Percentiles rank a stretch among this genome's conserved stretches.
These are phyloP conservation scores for Amanita muscaria DNA, from an alignment of 768 basidiomycete genomes.

Conservation along the genomic window DNA sequence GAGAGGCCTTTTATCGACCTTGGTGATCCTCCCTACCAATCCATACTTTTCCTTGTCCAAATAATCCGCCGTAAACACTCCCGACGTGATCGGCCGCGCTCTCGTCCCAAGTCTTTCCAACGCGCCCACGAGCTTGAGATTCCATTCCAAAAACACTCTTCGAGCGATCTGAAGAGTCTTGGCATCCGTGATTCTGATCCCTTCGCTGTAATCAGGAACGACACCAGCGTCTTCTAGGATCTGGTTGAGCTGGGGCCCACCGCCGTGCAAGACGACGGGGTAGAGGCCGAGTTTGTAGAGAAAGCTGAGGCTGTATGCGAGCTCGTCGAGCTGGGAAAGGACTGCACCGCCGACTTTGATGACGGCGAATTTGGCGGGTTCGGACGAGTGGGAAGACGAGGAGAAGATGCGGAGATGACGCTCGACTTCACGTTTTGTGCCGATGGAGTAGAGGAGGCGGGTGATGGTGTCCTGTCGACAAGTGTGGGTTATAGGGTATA, in stretches of 20 bases:
- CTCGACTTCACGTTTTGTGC: constrained; percentile 95
- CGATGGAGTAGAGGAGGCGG: constrained; percentile 91
- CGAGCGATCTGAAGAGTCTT: constrained; percentile 94
- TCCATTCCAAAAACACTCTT: constrained; percentile 94
- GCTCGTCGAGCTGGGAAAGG: constrained; percentile 83
- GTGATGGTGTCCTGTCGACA: constrained; percentile 84
- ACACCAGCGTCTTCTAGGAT: constrained; percentile 91
- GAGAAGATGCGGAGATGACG: constrained; percentile 98
- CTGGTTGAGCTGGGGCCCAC: constrained; percentile 90
- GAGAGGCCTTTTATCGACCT: constrained; percentile 91
- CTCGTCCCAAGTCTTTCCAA: constrained; percentile 93
- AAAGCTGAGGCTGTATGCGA: constrained; percentile 93
- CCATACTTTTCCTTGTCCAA: constrained; percentile 93
- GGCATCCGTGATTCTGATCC: constrained; percentile 94
- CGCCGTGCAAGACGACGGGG: constrained; percentile 94
- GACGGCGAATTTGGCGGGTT: constrained; percentile 93
- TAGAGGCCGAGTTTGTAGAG: constrained; percentile 96
- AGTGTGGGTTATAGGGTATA: neutral
- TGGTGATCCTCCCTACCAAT: constrained; percentile 91
- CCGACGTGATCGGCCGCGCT: constrained; percentile 94
- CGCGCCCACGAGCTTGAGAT: constrained; percentile 87
- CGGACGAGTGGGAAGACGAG: constrained; percentile 80
- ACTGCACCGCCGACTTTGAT: constrained; percentile 98
- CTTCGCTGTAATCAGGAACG: constrained; percentile 94
- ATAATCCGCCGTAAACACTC: constrained; percentile 96